Conservation (phyloP, 73 alveolate species). For the Blepharisma stoltei region DNA sequence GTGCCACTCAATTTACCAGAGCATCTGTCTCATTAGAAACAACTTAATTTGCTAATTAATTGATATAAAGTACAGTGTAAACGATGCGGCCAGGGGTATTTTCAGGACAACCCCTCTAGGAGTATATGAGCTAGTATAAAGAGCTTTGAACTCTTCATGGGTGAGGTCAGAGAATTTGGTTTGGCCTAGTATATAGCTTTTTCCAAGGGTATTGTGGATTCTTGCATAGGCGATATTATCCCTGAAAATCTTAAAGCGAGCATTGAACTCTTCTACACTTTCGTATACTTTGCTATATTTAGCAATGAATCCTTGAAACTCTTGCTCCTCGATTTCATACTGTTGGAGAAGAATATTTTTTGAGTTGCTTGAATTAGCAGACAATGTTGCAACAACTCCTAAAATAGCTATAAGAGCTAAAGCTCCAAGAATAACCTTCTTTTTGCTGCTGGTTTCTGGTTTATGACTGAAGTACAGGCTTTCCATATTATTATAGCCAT, state of each 20-base stretch:
- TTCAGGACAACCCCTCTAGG: no score
- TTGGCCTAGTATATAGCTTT: background rate
- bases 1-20: no score
- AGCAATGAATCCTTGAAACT: background rate
- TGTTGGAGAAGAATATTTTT: background rate
- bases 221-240: conserved; percentile 5
- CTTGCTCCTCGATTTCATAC: background rate
- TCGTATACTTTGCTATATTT: background rate
- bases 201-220: background rate
- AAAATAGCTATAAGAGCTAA: no score
- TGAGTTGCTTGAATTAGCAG: background rate
- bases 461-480: no score
- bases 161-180: conserved; percentile 54
- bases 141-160: conserved; percentile 46
- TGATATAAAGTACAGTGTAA: no score
- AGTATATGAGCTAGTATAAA: conserved; percentile 29
- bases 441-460: no score
- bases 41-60: no score
- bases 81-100: no score
- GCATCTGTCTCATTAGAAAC: no score
- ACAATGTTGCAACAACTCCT: no score
- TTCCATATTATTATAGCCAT: no score
- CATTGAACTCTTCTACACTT: background rate
- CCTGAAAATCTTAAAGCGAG: background rate
- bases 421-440: no score